A percentile compares a stretch with the other conserved stretches of the same genome.
These are phyloP conservation scores for Pulveroboletus sp. DNA, from an alignment of 768 basidiomycete species.

Conservation along the genomic window DNA sequence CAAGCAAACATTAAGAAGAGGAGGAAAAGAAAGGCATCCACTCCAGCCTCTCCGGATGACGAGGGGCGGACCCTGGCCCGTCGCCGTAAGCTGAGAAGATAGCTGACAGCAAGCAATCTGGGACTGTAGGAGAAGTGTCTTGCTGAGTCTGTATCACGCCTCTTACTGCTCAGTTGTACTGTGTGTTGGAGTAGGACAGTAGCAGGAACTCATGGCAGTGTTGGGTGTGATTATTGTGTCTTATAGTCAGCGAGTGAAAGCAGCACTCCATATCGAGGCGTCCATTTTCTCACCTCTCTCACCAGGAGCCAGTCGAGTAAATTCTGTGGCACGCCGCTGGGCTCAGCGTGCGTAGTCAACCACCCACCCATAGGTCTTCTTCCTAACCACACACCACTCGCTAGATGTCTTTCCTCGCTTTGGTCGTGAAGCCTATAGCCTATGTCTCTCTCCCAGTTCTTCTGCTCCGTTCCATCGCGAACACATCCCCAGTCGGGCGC, in stretches of 20 bases:
- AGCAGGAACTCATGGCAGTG: neutral
- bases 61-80: slow-evolving; percentile 4
- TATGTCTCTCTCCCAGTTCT: slow-evolving; percentile 73
- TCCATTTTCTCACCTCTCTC: slow-evolving; percentile 31
- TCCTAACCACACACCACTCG: slow-evolving; percentile 12
- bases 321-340: slow-evolving; percentile 21
- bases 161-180: neutral
- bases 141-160: neutral
- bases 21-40: slow-evolving; percentile 24
- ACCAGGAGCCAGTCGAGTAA: slow-evolving; percentile 11
- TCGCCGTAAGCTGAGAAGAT: slow-evolving; percentile 20
- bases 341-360: slow-evolving; percentile 21
- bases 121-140: neutral
- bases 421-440: slow-evolving; percentile 64
- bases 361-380: slow-evolving; percentile 10
- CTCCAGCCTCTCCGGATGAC: neutral
- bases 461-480: slow-evolving; percentile 56
- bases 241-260: too few species aligned
- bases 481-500: slow-evolving; percentile 49
- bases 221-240: neutral
- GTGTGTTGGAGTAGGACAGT: neutral
- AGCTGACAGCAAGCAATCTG: neutral
- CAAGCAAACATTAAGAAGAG: neutral
- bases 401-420: slow-evolving; percentile 59
- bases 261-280: slow-evolving; percentile 1